Conservation (phyloP, 1,284 basidiomycete genomes). For the Ganoderma sinense region DNA sequence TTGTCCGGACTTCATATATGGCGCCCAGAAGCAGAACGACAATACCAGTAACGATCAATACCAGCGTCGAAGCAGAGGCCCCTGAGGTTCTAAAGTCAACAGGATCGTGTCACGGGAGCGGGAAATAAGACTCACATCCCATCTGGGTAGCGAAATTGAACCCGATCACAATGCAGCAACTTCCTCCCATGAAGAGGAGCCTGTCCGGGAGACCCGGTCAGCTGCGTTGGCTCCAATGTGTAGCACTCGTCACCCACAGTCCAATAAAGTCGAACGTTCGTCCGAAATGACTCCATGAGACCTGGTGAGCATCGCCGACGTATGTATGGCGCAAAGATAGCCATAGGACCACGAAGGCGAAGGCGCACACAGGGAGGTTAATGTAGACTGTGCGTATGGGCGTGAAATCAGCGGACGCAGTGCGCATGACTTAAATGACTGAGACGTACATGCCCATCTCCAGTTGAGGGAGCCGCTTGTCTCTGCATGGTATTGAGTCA, state of each 20-base stretch:
- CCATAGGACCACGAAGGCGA: constrained; percentile 63
- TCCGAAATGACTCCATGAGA: constrained; percentile 62
- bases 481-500: constrained; percentile 18
- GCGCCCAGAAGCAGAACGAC: constrained; percentile 62
- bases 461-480: constrained; percentile 53
- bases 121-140: constrained; percentile 62
- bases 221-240: constrained; percentile 21
- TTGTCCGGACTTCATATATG: constrained; percentile 70
- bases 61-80: constrained; percentile 64
- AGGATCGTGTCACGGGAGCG: constrained; percentile 11
- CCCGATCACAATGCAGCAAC: constrained; percentile 75
- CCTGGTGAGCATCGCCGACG: constrained; percentile 50
- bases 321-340: constrained; percentile 64
- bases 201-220: constrained; percentile 45
- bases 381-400: constrained; percentile 60
- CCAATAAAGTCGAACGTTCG: constrained; percentile 77
- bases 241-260: constrained; percentile 56
- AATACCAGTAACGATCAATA: constrained; percentile 63
- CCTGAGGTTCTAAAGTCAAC: constrained; percentile 49
- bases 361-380: constrained; percentile 76
- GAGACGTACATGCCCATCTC: constrained; percentile 81
- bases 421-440: neutral
- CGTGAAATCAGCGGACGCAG: neutral
- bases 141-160: constrained; percentile 74
- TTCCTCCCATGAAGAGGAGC: constrained; percentile 76